A percentile compares a stretch with the other conserved stretches of the same genome.
phyloP scores from a whole-genome alignment of 352 stramenopile genomes.

The Elongisporangium prolatum region DNA sequence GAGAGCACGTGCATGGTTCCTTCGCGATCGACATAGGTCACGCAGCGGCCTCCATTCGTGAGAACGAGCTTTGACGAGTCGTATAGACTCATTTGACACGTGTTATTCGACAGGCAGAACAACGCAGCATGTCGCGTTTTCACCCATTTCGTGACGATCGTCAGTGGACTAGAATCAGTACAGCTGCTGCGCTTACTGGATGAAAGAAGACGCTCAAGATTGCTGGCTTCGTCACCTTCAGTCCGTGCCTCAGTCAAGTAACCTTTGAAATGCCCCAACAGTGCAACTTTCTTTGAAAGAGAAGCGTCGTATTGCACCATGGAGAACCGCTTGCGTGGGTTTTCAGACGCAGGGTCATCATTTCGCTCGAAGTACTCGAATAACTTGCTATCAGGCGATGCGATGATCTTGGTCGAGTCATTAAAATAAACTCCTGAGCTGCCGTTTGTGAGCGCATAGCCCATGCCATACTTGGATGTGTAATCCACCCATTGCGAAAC shows the following conservation, averaged over 20 bases:
- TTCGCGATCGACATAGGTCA: conserved; percentile 88
- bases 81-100: conserved; percentile 96
- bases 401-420: conserved; percentile 97
- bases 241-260: conserved; percentile 91
- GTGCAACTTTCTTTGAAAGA: conserved; percentile 97
- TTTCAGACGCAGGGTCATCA: conserved; percentile 16
- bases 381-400: conserved; percentile 72
- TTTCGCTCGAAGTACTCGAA: conserved; percentile 96
- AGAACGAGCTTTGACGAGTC: conserved; percentile 96
- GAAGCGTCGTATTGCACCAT: conserved; percentile 72
- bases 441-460: conserved; percentile 96
- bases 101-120: conserved; percentile 96
- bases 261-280: conserved; percentile 97
- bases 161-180: conserved; percentile 35
- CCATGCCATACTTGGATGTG: conserved; percentile 98
- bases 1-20: conserved; percentile 50
- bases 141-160: conserved; percentile 98
- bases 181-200: conserved; percentile 8
- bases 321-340: conserved; percentile 29
- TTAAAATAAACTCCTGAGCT: conserved; percentile 98
- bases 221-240: conserved; percentile 43
- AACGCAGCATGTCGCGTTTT: conserved; percentile 97
- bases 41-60: conserved; percentile 81
- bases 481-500: conserved; percentile 98
- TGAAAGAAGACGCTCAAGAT: conserved; percentile 27